Base-by-base conservation (phyloP, 176 grass and related monocot species). In the Musa troglodytarum region DNA sequence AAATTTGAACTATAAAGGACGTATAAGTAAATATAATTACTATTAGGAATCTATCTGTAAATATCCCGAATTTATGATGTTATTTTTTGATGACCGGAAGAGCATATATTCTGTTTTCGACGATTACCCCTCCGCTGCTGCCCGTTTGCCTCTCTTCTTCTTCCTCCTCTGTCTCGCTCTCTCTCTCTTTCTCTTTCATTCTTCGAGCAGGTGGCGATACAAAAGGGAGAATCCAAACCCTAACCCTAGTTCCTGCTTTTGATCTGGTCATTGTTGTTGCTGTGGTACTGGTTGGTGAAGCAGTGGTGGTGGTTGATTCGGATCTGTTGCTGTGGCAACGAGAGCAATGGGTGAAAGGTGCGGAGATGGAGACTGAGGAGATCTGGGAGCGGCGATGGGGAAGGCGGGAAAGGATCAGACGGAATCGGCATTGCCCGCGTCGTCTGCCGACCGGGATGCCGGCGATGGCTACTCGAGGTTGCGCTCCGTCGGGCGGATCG, bases 381-480 rank as follows among this genome's bases (percentile, higher is more conserved):
- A 79, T 79, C 77, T 79, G 77, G 49, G 3, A 20, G 68, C 11
- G 29, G 66, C 26, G 26, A 79, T 79, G 77, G 77, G 77, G 66
- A 79, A 79, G 53, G 53, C 17, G 9, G 65, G 68, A 16, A 80
- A 68, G 20, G 80, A 83, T 62, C 81, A 58, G 51, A 13, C 15
- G 65, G 73, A 79, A 67, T 76, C 50, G 72, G 76, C 66, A 29
- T 52, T 16, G 51, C 15, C 53, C 69, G 63, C 22, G 74, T 57
- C 65, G 43, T 14, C 2, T 5, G 71, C 22, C 2, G 54, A 23
- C 50, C 63, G 55, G 9, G 74, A 14, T 20, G 76, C 77, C 1
- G 59, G 72, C 65, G 73, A 20, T 28, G 68, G 77, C 15, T 70
- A 19, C 67, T 5, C 52, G 17, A 9, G 23, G 77, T 26, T 66